Evolutionary conservation across 202 grass and related monocot species (phyloP).

Genomic region (Panicum virgatum): DNA sequence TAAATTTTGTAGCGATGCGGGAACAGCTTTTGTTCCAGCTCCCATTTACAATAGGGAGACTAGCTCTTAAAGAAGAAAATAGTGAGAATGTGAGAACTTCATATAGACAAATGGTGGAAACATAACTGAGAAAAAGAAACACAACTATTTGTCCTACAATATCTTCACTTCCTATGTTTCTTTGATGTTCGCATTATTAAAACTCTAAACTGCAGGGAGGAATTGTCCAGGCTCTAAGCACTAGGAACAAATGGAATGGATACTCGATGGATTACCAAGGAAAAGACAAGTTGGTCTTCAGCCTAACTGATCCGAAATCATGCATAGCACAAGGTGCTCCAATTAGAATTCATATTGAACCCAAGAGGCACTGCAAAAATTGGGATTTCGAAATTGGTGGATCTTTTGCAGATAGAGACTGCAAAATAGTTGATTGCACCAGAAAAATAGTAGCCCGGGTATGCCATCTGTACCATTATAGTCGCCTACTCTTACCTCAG

Average conservation of each 20-base stretch:
- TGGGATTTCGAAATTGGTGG: slow-evolving; percentile 76
- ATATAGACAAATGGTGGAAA: neutral
- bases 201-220: slow-evolving; percentile 59
- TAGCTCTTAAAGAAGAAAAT: slow-evolving; percentile 1
- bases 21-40: slow-evolving; percentile 29
- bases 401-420: slow-evolving; percentile 75
- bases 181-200: slow-evolving; percentile 7
- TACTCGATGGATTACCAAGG: slow-evolving; percentile 73
- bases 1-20: slow-evolving; percentile 16
- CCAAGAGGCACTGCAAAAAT: slow-evolving; percentile 53
- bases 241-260: slow-evolving; percentile 70
- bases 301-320: slow-evolving; percentile 77
- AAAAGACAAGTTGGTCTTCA: slow-evolving; percentile 68
- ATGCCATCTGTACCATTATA: slow-evolving; percentile 25
- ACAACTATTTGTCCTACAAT: slow-evolving; percentile 1
- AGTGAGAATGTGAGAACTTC: slow-evolving; percentile 10
- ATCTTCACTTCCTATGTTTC: slow-evolving; percentile 21
- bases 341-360: slow-evolving; percentile 62
- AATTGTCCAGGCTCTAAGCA: slow-evolving; percentile 79
- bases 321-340: slow-evolving; percentile 51
- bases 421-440: slow-evolving; percentile 60
- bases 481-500: neutral
- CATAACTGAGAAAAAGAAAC: slow-evolving; percentile 1
- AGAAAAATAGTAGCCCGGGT: slow-evolving; percentile 71
- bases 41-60: neutral